Base-by-base conservation (phyloP, 192 early-diverging fungal species). In the Glomus cerebriforme region DNA sequence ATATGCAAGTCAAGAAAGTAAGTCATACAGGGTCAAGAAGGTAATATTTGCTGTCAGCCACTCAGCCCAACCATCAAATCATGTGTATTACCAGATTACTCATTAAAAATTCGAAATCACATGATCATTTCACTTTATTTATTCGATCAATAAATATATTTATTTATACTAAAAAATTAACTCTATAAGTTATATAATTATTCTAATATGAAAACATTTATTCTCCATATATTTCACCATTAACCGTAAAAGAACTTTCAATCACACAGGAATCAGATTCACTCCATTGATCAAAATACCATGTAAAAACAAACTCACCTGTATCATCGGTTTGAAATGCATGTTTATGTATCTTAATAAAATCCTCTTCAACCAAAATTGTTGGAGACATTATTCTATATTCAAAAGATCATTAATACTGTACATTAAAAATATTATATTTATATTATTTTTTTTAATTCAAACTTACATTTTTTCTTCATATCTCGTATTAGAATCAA, bases 251-350 rank as follows among this genome's bases (percentile, higher is more conserved):
- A 24, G 24, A 59, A 60, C 35, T 29, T 74, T 74, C 73, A 34
- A 74, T 74, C 4, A 59, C 32, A 32, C 29, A 31, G 19, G 47
- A 34, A 54, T 74, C 31, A 8, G 73, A 74, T 35, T 54, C 17
- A 4, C n/a, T 59, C 19, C 17, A 29, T 60, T 74, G 27, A 59
- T 59, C 54, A 12, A 74, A 60, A 34, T 26, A 59, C 27, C 24
- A 74, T 15, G 29, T 60, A 59, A 74, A 35, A 34, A 74, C 6
- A 60, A 59, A 74, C 59, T 74, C 73, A 34, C 73, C 58, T 26
- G 49, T 59, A 17, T 74, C 73, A 32, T 54, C 27, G 3, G 27
- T 4, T 35, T 59, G 13, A 60, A 74, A 24, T 54, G n/a, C 59
- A 34, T 59, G 31, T 15, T 32, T 59, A 19, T 60, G 54, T 59